phyloP scores from a whole-genome alignment of 495 filamentous ascomycete species.

The Penicillium argentinense region DNA sequence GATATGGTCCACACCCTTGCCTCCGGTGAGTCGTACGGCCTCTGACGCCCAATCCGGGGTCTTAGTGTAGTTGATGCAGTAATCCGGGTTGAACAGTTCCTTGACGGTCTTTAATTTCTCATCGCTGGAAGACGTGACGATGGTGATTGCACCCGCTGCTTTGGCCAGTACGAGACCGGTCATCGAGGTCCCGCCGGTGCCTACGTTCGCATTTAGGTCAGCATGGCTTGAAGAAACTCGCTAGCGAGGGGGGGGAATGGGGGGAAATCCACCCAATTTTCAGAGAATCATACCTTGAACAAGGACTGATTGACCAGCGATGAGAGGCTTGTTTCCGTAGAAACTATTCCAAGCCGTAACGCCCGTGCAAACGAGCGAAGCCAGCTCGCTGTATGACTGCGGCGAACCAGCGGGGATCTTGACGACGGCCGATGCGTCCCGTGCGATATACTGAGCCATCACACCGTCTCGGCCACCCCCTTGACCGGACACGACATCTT shows the following conservation, averaged over 20 bases:
- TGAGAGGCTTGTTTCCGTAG: slow-evolving; percentile 55
- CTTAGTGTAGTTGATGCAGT: slow-evolving; percentile 33
- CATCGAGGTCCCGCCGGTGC: slow-evolving; percentile 36
- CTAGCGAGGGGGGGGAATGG: too few species aligned
- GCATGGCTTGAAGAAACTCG: too few species aligned
- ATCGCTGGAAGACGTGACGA: slow-evolving; percentile 30
- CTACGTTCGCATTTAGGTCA: slow-evolving; percentile 8
- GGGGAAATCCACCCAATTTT: too few species aligned
- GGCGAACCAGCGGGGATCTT: slow-evolving; percentile 56
- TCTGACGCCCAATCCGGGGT: slow-evolving; percentile 30
- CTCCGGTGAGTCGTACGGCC: slow-evolving; percentile 28
- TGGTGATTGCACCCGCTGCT: slow-evolving; percentile 25
- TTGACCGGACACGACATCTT: slow-evolving; percentile 46
- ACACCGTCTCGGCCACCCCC: slow-evolving; percentile 67
- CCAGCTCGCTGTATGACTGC: slow-evolving; percentile 52
- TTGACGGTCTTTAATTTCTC: slow-evolving; percentile 24
- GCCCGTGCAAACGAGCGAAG: slow-evolving; percentile 56
- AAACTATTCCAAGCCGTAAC: slow-evolving; percentile 76
- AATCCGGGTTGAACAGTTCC: slow-evolving; percentile 15
- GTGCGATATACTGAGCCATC: slow-evolving; percentile 62
- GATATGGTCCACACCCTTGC: slow-evolving; percentile 20
- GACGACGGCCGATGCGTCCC: slow-evolving; percentile 61
- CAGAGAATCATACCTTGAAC: slow-evolving; percentile 66
- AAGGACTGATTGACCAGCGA: slow-evolving; percentile 62
- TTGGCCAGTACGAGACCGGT: slow-evolving; percentile 28